phyloP scores from a whole-genome alignment of 345 rosid species.

The Brassica nigra region DNA sequence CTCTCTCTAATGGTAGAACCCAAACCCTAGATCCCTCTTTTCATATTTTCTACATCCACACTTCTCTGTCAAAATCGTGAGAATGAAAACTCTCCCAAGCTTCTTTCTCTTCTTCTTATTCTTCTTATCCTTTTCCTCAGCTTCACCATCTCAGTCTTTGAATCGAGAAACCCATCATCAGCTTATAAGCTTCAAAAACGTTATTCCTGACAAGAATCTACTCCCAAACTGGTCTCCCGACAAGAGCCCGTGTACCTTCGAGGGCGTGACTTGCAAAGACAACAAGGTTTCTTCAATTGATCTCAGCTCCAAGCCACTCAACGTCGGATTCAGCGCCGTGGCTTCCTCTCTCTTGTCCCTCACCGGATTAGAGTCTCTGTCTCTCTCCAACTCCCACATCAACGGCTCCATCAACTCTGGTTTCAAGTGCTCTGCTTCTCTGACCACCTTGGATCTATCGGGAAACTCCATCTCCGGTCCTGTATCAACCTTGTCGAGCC shows the following conservation, averaged over 20 bases:
- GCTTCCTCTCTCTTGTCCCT: slow-evolving; percentile 59
- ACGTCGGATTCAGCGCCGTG: slow-evolving; percentile 60
- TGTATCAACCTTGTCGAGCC: slow-evolving; percentile 47
- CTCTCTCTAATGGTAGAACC: slow-evolving; percentile 58
- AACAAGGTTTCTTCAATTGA: slow-evolving; percentile 59
- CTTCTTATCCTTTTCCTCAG: slow-evolving; percentile 26
- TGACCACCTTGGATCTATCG: slow-evolving; percentile 71
- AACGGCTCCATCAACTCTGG: slow-evolving; percentile 59
- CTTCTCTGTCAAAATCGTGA: not conserved
- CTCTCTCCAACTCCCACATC: slow-evolving; percentile 50
- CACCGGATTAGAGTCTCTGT: slow-evolving; percentile 54
- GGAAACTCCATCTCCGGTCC: slow-evolving; percentile 65
- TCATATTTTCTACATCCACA: slow-evolving; percentile 1
- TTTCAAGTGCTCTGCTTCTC: slow-evolving; percentile 65
- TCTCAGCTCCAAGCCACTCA: slow-evolving; percentile 48
- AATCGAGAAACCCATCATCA: slow-evolving; percentile 45
- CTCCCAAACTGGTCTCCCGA: slow-evolving; percentile 63
- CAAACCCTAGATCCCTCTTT: slow-evolving; percentile 41
- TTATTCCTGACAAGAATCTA: slow-evolving; percentile 48
- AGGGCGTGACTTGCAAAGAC: slow-evolving; percentile 65
- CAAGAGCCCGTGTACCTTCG: slow-evolving; percentile 67
- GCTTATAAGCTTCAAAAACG: slow-evolving; percentile 63
- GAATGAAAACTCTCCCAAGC: slow-evolving; percentile 33
- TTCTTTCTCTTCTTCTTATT: slow-evolving; percentile 35
- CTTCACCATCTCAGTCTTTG: not conserved